A percentile compares a stretch with the other conserved stretches of the same genome.
These are phyloP conservation scores for Teratosphaeria viscida DNA, from an alignment of 2,329 filamentous ascomycete species.

Conservation along the genomic window DNA sequence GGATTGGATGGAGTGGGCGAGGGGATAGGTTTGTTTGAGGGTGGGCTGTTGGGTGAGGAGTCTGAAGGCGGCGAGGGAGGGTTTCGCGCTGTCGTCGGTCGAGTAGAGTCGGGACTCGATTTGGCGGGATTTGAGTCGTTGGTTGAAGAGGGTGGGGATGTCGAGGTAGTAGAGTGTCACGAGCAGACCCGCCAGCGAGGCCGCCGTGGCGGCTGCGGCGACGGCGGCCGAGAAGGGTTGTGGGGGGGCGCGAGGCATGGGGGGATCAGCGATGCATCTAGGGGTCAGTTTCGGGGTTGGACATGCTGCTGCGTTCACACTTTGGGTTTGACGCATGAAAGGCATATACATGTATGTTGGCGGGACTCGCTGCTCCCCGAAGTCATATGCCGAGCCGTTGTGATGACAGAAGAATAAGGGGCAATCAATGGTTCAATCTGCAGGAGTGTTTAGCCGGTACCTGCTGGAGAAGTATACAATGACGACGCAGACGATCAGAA, in stretches of 20 bases:
- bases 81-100: conserved; percentile 1
- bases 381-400: too few species aligned
- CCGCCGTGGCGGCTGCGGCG: neutral
- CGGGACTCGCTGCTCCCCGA: too few species aligned
- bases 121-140: conserved; percentile 11
- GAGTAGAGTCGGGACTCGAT: conserved; percentile 13
- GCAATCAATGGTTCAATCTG: too few species aligned
- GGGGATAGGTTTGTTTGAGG: conserved; percentile 33
- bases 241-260: neutral
- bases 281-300: too few species aligned
- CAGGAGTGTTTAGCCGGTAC: too few species aligned
- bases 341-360: too few species aligned
- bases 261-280: neutral
- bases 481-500: too few species aligned
- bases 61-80: conserved; percentile 15
- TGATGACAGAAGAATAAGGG: too few species aligned
- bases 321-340: too few species aligned
- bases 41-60: conserved; percentile 13
- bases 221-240: neutral
- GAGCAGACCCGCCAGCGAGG: neutral
- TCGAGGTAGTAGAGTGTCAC: conserved; percentile 10
- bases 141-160: conserved; percentile 11
- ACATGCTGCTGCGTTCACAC: too few species aligned
- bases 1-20: conserved; percentile 34
- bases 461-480: too few species aligned